Evolutionary conservation across 2,329 filamentous ascomycete species (phyloP).

Genomic region (Beauveria varroae): DNA sequence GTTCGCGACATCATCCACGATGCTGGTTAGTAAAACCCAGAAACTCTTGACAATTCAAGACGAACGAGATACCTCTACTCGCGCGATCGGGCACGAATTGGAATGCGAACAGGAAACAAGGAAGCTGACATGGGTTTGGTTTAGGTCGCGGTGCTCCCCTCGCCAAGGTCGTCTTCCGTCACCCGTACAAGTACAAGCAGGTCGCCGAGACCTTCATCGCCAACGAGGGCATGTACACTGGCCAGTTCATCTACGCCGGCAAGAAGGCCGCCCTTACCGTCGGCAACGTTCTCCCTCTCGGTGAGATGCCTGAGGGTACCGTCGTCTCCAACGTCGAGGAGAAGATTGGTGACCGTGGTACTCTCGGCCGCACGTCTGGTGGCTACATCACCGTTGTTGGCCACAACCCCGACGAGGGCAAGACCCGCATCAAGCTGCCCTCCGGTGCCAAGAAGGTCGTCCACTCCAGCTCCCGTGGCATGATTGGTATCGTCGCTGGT

Average conservation of each 20-base stretch:
- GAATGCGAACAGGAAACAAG: constrained; percentile 14
- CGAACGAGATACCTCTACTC: constrained; percentile 14
- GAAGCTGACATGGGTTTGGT: constrained; percentile 20
- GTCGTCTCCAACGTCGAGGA: constrained; percentile 99
- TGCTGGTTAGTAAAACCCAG: constrained; percentile 52
- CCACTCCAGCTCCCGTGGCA: constrained; percentile 84
- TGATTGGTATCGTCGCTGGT: constrained; percentile 99
- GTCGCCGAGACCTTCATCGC: constrained; percentile 99
- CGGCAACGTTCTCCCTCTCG: constrained; percentile 93
- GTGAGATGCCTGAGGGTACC: constrained; percentile 96
- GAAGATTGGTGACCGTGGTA: constrained; percentile 95
- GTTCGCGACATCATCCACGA: constrained; percentile 99
- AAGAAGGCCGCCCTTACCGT: constrained; percentile 97
- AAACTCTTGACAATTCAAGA: neutral
- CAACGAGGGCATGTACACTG: constrained; percentile 99
- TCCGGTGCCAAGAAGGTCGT: constrained; percentile 99
- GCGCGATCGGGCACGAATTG: constrained; percentile 10
- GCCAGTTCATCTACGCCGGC: constrained; percentile 99
- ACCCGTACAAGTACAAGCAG: constrained; percentile 97
- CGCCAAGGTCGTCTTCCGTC: constrained; percentile 92
- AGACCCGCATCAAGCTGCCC: constrained; percentile 99
- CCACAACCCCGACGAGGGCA: constrained; percentile 98
- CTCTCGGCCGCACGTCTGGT: constrained; percentile 92
- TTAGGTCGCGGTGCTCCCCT: constrained; percentile 83
- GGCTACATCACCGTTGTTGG: constrained; percentile 99